Evolutionary conservation across 2,329 filamentous ascomycete genomes (phyloP).

Genomic region (Emmonsiellopsis sp.): DNA sequence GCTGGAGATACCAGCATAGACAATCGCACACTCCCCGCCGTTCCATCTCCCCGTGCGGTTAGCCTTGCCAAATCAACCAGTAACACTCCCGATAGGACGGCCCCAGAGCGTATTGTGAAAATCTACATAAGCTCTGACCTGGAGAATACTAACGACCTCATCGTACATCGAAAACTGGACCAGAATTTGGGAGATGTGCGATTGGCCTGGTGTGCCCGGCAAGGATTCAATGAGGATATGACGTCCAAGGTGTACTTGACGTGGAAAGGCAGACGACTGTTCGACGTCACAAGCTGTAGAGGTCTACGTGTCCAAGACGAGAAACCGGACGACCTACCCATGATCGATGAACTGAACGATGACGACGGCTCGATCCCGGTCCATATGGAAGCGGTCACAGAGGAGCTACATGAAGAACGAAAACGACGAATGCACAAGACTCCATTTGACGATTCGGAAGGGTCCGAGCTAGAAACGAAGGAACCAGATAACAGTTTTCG

Average conservation of each 20-base stretch:
- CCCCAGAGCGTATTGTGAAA: constrained; percentile 45
- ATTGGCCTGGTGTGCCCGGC: constrained; percentile 58
- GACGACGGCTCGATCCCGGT: constrained; percentile 48
- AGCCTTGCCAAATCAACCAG: neutral
- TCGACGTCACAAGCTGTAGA: constrained; percentile 63
- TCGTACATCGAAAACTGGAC: constrained; percentile 58
- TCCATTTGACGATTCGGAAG: constrained; percentile 13
- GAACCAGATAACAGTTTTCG: constrained; percentile 24
- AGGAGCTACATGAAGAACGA: constrained; percentile 45
- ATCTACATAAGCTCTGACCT: constrained; percentile 64
- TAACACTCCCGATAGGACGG: constrained; percentile 1
- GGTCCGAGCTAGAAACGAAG: constrained; percentile 3
- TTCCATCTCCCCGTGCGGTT: constrained; percentile 9
- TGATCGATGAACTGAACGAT: neutral
- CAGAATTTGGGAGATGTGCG: constrained; percentile 61
- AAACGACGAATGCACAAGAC: constrained; percentile 12
- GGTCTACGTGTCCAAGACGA: constrained; percentile 54
- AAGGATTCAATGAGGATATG: constrained; percentile 44
- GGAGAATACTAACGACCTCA: constrained; percentile 48
- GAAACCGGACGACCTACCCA: constrained; percentile 32
- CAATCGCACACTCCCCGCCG: neutral
- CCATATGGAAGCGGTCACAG: constrained; percentile 70
- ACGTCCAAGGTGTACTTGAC: constrained; percentile 61
- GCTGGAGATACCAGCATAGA: constrained; percentile 3
- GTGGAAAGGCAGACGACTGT: constrained; percentile 65